phyloP scores from a whole-genome alignment of 2,329 filamentous ascomycete genomes.

The Pseudogymnoascus sp. region DNA sequence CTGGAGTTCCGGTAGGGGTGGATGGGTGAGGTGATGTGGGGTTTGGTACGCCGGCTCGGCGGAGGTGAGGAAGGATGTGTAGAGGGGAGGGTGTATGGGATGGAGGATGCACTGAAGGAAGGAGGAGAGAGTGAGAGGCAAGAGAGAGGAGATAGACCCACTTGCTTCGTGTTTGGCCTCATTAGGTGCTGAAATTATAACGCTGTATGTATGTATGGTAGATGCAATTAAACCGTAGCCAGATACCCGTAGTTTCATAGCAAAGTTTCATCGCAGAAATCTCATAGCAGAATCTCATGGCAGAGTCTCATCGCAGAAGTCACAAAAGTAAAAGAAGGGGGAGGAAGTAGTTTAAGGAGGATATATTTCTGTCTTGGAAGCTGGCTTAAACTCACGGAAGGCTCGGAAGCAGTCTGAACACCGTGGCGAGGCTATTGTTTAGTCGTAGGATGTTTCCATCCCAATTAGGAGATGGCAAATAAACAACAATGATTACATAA shows the following conservation, averaged over 20 bases:
- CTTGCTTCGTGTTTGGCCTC: background rate
- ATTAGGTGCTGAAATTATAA: background rate
- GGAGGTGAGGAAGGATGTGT: background rate
- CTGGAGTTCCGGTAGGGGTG: background rate
- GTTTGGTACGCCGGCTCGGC: background rate
- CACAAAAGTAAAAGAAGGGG: background rate
- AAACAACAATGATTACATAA: background rate
- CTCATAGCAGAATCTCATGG: no score
- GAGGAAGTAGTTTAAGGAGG: background rate
- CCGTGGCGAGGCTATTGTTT: background rate
- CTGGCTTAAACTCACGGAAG: background rate
- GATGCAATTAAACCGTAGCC: background rate
- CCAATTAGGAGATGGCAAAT: background rate
- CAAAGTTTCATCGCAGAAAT: no score
- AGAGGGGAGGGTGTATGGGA: background rate
- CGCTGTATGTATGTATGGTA: background rate
- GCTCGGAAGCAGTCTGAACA: background rate
- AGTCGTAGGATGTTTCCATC: background rate
- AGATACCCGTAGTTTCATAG: no score
- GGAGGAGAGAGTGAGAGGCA: background rate
- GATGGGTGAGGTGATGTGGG: background rate
- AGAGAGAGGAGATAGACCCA: background rate
- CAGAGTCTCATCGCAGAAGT: background rate
- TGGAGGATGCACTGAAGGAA: background rate
- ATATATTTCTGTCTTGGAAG: background rate